These are phyloP conservation scores for Tolypocladium inflatum DNA, from an alignment of 2,329 filamentous ascomycete genomes.

Conservation along the genomic window DNA sequence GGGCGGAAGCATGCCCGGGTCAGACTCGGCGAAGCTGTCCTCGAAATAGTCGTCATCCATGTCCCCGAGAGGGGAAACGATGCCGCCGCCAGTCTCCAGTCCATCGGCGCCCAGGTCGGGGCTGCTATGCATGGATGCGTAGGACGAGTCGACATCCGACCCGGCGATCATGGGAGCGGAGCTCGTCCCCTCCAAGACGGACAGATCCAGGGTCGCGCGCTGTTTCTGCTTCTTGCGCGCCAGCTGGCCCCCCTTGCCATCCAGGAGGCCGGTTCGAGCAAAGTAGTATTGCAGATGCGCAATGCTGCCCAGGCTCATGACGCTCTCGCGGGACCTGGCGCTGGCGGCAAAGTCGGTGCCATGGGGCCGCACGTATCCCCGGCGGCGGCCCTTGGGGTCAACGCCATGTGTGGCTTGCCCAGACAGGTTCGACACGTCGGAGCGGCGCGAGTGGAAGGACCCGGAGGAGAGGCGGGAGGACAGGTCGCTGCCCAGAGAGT, in stretches of 20 bases:
- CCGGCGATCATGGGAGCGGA: constrained; percentile 27
- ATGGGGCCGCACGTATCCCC: constrained; percentile 82
- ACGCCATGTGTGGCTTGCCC: constrained; percentile 38
- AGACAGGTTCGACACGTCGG: constrained; percentile 28
- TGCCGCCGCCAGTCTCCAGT: constrained; percentile 26
- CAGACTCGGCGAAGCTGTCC: constrained; percentile 50
- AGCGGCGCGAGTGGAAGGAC: constrained; percentile 38
- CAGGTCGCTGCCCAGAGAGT: constrained; percentile 47
- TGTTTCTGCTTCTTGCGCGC: constrained; percentile 61
- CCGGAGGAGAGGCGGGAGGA: constrained; percentile 52
- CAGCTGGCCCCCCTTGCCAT: constrained; percentile 84
- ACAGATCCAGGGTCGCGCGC: constrained; percentile 48
- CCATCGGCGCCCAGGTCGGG: constrained; percentile 39
- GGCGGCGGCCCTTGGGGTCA: constrained; percentile 40
- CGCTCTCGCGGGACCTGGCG: constrained; percentile 82
- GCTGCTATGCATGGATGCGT: constrained; percentile 50
- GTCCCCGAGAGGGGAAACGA: constrained; percentile 40
- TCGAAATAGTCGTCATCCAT: constrained; percentile 39
- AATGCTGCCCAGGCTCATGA: constrained; percentile 93
- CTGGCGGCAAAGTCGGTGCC: constrained; percentile 85
- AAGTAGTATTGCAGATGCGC: constrained; percentile 98
- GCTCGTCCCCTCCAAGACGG: constrained; percentile 31
- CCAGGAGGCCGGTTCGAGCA: constrained; percentile 82
- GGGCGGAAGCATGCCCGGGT: constrained; percentile 81
- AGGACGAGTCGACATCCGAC: constrained; percentile 48